Percentiles rank a stretch among this genome's conserved stretches.
These are phyloP conservation scores for Coprinellus aureogranulatus DNA, from an alignment of 768 basidiomycete genomes.

Conservation along the genomic window DNA sequence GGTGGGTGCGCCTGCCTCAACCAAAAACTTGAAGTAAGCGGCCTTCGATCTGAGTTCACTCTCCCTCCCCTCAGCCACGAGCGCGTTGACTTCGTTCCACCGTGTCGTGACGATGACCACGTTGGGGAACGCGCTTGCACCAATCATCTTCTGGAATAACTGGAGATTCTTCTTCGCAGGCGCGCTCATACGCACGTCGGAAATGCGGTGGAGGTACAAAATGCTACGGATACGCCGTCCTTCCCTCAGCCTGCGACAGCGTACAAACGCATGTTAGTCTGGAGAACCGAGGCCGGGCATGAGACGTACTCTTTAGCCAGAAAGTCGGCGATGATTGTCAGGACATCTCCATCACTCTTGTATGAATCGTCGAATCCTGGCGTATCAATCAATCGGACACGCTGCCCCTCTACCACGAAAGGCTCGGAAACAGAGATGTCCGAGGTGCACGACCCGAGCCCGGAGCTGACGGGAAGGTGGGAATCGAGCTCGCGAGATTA, in stretches of 20 bases:
- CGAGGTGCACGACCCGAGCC: conserved; percentile 8
- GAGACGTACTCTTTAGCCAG: conserved; percentile 7
- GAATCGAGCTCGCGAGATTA: conserved; percentile 19
- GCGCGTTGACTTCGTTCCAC: conserved; percentile 39
- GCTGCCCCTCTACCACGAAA: conserved; percentile 5
- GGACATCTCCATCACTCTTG: conserved; percentile 8
- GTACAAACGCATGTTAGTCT: background rate
- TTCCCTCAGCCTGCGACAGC: background rate
- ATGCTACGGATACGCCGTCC: conserved; percentile 33
- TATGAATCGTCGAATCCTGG: conserved; percentile 11
- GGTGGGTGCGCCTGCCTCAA: conserved; percentile 39
- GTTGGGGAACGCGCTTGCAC: conserved; percentile 39
- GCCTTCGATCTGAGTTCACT: conserved; percentile 26
- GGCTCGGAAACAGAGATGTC: conserved; percentile 3
- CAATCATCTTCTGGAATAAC: conserved; percentile 47
- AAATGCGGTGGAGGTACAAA: conserved; percentile 44
- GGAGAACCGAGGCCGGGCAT: background rate
- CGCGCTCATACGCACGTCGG: conserved; percentile 38
- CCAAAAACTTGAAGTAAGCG: conserved; percentile 41
- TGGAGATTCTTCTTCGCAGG: conserved; percentile 39
- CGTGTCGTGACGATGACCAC: conserved; percentile 47
- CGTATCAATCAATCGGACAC: conserved; percentile 7
- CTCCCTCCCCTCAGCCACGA: conserved; percentile 25
- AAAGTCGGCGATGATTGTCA: conserved; percentile 6
- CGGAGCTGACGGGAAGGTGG: conserved; percentile 7